Evolutionary conservation across 1,139 yeast species (phyloP).

Genomic region (Suhomyces chickasaworum): DNA sequence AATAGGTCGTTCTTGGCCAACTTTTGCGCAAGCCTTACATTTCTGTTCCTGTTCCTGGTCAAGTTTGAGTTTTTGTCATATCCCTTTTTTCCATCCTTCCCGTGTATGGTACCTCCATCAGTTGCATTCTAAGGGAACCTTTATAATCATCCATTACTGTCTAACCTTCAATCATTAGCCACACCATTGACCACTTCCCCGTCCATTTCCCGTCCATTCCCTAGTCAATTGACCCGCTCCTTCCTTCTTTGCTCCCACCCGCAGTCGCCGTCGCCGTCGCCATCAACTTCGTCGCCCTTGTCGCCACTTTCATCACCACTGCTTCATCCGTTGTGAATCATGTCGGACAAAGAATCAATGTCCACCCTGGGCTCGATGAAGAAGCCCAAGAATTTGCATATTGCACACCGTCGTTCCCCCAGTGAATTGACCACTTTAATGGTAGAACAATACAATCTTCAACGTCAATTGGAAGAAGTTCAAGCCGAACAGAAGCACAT

Average conservation of each 20-base stretch:
- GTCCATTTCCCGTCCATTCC: slow-evolving; percentile 4
- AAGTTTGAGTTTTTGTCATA: slow-evolving; percentile 2
- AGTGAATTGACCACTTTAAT: slow-evolving; percentile 91
- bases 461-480: slow-evolving; percentile 86
- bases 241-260: slow-evolving; percentile 3
- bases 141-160: not conserved
- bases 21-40: slow-evolving; percentile 8
- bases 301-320: not conserved
- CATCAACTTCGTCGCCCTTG: not conserved
- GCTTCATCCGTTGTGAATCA: slow-evolving; percentile 5
- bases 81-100: slow-evolving; percentile 11
- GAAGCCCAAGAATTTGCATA: slow-evolving; percentile 59
- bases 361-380: slow-evolving; percentile 22
- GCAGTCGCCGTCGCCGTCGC: slow-evolving; percentile 2
- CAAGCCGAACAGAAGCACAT: slow-evolving; percentile 92
- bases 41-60: not conserved
- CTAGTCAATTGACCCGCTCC: slow-evolving; percentile 4
- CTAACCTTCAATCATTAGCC: not conserved
- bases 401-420: slow-evolving; percentile 94
- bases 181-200: not conserved
- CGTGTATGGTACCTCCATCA: slow-evolving; percentile 4
- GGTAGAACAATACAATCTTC: slow-evolving; percentile 91
- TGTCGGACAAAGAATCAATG: slow-evolving; percentile 18
- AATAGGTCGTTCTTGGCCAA: slow-evolving; percentile 9
- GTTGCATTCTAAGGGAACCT: slow-evolving; percentile 6